These are phyloP conservation scores for Carex littledalei DNA, from an alignment of 176 grass and related monocot species.

Conservation along the genomic window DNA sequence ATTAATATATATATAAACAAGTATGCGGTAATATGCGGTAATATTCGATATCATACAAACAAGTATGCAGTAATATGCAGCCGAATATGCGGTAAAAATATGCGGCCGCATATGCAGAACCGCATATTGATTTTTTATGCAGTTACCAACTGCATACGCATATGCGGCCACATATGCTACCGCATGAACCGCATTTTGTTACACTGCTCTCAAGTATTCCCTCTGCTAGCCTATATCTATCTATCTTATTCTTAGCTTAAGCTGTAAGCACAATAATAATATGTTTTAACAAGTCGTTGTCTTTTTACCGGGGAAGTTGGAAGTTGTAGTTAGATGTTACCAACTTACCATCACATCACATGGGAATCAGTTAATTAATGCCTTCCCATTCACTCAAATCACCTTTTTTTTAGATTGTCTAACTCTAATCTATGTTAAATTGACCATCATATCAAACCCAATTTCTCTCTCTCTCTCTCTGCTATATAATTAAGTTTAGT, in stretches of 20 bases:
- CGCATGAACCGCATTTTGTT: no score
- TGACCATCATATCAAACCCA: not conserved
- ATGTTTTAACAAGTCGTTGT: not conserved
- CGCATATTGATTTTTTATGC: no score
- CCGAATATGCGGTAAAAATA: no score
- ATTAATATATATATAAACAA: no score
- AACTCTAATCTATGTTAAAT: not conserved
- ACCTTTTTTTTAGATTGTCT: not conserved
- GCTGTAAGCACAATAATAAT: not conserved
- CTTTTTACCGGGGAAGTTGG: not conserved
- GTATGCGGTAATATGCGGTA: no score
- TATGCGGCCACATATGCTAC: no score
- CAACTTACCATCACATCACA: not conserved
- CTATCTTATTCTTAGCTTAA: conserved; percentile 10
- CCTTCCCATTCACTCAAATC: not conserved
- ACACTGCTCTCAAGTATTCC: not conserved
- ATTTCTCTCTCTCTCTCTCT: not conserved
- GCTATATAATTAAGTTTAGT: not conserved
- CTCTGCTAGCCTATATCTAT: not conserved
- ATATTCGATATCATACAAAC: no score
- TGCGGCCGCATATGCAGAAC: no score
- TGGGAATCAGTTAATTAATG: not conserved
- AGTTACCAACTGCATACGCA: no score
- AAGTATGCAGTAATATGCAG: no score
- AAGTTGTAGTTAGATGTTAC: conserved; percentile 26